A percentile compares a stretch with the other conserved stretches of the same genome.
These are phyloP conservation scores for Tricholoma furcatifolium DNA, from an alignment of 768 basidiomycete species.

Conservation along the genomic window DNA sequence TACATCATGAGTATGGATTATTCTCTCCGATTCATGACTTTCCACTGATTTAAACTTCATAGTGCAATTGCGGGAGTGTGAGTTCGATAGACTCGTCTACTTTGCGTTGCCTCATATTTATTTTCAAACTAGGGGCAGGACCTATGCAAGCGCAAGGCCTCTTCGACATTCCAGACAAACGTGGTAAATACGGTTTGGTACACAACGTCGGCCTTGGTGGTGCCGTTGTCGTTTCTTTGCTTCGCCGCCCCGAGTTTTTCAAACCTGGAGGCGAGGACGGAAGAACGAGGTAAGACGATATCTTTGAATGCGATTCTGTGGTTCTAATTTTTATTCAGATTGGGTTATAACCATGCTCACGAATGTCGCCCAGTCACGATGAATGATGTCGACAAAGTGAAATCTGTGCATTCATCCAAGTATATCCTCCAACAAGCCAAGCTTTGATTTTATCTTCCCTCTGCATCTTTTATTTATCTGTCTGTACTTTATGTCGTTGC, in stretches of 20 bases:
- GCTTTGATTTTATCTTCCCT: conserved; percentile 25
- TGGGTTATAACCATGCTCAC: conserved; percentile 81
- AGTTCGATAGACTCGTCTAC: conserved; percentile 14
- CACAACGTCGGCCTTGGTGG: conserved; percentile 86
- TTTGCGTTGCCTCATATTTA: not conserved
- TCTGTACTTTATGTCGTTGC: too few relatives aligned
- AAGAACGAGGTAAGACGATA: conserved; percentile 47
- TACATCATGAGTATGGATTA: conserved; percentile 68
- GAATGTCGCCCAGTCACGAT: conserved; percentile 62
- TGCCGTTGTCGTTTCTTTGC: conserved; percentile 72
- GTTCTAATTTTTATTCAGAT: conserved; percentile 31
- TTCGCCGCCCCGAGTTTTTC: conserved; percentile 79
- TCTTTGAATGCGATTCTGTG: not conserved
- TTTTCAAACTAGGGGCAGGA: conserved; percentile 59
- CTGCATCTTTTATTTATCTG: not conserved
- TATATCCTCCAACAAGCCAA: conserved; percentile 49
- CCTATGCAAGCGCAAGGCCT: conserved; percentile 80
- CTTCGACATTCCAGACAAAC: conserved; percentile 58
- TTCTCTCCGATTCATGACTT: not conserved
- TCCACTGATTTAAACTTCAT: conserved; percentile 8
- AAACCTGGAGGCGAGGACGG: conserved; percentile 67
- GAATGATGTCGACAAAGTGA: conserved; percentile 73
- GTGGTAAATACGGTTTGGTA: conserved; percentile 77
- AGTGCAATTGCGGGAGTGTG: conserved; percentile 80
- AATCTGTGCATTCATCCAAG: conserved; percentile 59